Evolutionary conservation across 1,284 basidiomycete genomes (phyloP).

Genomic region (Mycosarcoma maydis): DNA sequence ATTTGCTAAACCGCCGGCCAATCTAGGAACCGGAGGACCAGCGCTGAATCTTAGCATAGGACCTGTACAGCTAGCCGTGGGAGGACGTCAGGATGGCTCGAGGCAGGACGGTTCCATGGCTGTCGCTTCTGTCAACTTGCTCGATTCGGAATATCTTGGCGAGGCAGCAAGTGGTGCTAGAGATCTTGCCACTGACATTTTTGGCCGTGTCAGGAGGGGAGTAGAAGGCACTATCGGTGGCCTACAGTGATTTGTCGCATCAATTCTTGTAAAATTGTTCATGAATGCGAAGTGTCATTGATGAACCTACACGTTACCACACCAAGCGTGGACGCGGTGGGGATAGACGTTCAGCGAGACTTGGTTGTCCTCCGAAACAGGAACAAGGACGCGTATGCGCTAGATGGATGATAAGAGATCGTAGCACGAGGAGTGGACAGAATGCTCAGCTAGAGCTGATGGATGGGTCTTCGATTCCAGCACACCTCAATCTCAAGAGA

Average conservation of each 20-base stretch:
- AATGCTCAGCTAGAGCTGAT: too few species aligned
- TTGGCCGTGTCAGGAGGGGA: conserved; percentile 51
- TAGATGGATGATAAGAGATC: too few species aligned
- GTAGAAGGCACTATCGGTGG: conserved; percentile 52
- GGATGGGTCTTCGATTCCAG: too few species aligned
- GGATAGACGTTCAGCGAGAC: too few species aligned
- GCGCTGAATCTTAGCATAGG: conserved; percentile 58
- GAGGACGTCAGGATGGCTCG: conserved; percentile 15
- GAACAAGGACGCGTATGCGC: too few species aligned
- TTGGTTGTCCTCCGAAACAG: too few species aligned
- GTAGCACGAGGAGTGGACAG: too few species aligned
- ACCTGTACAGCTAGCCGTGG: conserved; percentile 54
- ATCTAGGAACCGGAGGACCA: conserved; percentile 28
- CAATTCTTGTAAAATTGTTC: too few species aligned
- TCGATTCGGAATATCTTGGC: conserved; percentile 47
- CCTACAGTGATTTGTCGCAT: conserved; percentile 24
- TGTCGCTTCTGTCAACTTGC: conserved; percentile 21
- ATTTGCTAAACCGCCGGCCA: conserved; percentile 51
- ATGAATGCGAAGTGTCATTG: too few species aligned
- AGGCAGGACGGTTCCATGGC: conserved; percentile 20
- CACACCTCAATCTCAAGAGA: too few species aligned
- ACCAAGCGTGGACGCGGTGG: too few species aligned
- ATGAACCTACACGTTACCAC: too few species aligned
- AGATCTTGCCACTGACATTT: conserved; percentile 57
- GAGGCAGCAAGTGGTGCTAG: conserved; percentile 60